phyloP scores from a whole-genome alignment of 805 yeast genomes.

The Kluyveromyces wickerhamii region DNA sequence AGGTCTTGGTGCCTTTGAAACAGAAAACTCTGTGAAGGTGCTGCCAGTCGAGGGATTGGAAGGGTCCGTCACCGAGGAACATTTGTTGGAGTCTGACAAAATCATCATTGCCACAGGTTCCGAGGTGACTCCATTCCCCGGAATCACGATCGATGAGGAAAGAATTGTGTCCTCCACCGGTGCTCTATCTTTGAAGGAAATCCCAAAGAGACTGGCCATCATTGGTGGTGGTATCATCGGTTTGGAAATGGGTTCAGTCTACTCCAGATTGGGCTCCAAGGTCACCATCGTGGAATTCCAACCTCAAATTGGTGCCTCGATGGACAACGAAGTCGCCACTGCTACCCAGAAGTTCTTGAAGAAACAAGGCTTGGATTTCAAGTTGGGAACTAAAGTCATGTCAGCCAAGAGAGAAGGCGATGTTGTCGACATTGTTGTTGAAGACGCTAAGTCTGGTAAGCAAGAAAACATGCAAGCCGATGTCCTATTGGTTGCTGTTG shows the following conservation, averaged over 20 bases:
- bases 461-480: constrained; percentile 78
- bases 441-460: constrained; percentile 81
- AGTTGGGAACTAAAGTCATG: constrained; percentile 84
- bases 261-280: constrained; percentile 90
- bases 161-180: constrained; percentile 97
- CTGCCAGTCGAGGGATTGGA: constrained; percentile 82
- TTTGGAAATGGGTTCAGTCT: constrained; percentile 98
- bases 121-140: constrained; percentile 98
- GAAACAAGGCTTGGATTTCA: constrained; percentile 94
- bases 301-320: constrained; percentile 90
- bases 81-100: constrained; percentile 69
- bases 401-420: constrained; percentile 87
- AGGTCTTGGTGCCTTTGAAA: constrained; percentile 84
- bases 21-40: constrained; percentile 70
- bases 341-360: constrained; percentile 79
- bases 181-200: constrained; percentile 70
- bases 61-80: constrained; percentile 54
- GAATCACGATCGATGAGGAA: constrained; percentile 92
- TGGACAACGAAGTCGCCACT: constrained; percentile 95
- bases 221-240: constrained; percentile 99
- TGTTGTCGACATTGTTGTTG: constrained; percentile 75
- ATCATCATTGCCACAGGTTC: constrained; percentile 97
- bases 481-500: constrained; percentile 92
- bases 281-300: constrained; percentile 93
- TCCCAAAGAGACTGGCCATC: constrained; percentile 86